Percentiles rank a stretch among this genome's conserved stretches.
These are phyloP conservation scores for Aureobasidium sp. DNA, from an alignment of 2,329 filamentous ascomycete genomes.

Conservation along the genomic window DNA sequence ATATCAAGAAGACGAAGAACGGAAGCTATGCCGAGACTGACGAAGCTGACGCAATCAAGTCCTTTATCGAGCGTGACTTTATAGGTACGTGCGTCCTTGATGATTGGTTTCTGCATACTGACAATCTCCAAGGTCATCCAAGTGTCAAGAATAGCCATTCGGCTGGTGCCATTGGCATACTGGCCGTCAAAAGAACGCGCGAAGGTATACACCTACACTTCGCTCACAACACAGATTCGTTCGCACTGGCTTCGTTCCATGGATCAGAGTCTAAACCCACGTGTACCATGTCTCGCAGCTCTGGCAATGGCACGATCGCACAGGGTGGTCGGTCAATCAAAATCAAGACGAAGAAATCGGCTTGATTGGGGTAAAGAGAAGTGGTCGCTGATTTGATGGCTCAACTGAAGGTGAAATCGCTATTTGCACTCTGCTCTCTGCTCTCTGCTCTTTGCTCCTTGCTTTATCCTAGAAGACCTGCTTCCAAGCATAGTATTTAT, in stretches of 20 bases:
- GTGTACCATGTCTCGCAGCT: slow-evolving; percentile 81
- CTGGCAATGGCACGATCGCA: slow-evolving; percentile 45
- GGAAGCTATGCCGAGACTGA: slow-evolving; percentile 37
- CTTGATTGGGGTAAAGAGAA: neutral
- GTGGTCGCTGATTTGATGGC: neutral
- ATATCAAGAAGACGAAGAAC: slow-evolving; percentile 54
- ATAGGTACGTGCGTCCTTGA: slow-evolving; percentile 50
- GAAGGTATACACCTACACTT: slow-evolving; percentile 80
- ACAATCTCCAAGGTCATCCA: slow-evolving; percentile 52
- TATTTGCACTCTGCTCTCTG: no score
- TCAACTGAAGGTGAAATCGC: no score
- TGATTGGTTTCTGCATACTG: slow-evolving; percentile 5
- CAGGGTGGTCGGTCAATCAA: slow-evolving; percentile 38
- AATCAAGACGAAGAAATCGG: neutral
- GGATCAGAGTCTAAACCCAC: slow-evolving; percentile 66
- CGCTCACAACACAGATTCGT: slow-evolving; percentile 89
- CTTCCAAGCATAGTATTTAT: neutral
- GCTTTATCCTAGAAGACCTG: slow-evolving; percentile 2
- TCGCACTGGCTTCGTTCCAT: slow-evolving; percentile 77
- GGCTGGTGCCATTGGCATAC: slow-evolving; percentile 80
- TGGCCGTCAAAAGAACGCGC: slow-evolving; percentile 78
- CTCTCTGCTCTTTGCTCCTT: neutral
- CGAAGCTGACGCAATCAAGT: slow-evolving; percentile 65
- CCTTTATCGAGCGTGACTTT: slow-evolving; percentile 82
- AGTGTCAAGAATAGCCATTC: slow-evolving; percentile 75